Conservation (phyloP, 2,329 filamentous ascomycete genomes). For the Botrytis byssoidea region DNA sequence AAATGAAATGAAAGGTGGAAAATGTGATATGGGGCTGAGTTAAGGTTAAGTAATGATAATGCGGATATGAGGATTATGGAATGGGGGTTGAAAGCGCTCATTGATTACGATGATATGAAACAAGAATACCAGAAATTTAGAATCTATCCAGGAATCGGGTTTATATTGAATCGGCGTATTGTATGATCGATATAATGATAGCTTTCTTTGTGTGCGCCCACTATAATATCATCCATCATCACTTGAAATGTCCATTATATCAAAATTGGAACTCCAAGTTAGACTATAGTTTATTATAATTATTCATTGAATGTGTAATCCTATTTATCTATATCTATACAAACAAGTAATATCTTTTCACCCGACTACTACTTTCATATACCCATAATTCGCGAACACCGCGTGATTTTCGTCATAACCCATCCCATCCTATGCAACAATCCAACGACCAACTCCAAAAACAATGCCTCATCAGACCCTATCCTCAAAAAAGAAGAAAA, state of each 20-base stretch:
- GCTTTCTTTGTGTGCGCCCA: neutral
- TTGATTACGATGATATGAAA: neutral
- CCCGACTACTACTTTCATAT: neutral
- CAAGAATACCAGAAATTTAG: neutral
- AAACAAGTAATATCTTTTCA: neutral
- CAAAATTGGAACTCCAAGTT: neutral
- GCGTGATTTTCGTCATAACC: neutral
- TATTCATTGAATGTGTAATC: neutral
- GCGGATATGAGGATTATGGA: neutral
- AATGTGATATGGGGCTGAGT: too few species aligned
- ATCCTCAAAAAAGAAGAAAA: neutral
- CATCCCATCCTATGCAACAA: neutral
- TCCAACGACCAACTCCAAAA: neutral
- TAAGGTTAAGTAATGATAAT: neutral
- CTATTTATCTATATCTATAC: slow-evolving; percentile 1
- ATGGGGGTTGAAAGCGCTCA: neutral
- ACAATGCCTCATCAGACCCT: neutral
- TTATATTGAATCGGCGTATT: neutral
- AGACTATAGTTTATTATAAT: neutral
- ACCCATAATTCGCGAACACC: neutral
- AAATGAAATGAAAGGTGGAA: too few species aligned
- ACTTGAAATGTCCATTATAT: neutral
- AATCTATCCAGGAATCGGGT: neutral
- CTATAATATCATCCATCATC: neutral
- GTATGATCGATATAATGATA: neutral